A percentile compares a stretch with the other conserved stretches of the same genome.
phyloP scores from a whole-genome alignment of 2,329 filamentous ascomycete species.

The Pseudocercospora crystallina region DNA sequence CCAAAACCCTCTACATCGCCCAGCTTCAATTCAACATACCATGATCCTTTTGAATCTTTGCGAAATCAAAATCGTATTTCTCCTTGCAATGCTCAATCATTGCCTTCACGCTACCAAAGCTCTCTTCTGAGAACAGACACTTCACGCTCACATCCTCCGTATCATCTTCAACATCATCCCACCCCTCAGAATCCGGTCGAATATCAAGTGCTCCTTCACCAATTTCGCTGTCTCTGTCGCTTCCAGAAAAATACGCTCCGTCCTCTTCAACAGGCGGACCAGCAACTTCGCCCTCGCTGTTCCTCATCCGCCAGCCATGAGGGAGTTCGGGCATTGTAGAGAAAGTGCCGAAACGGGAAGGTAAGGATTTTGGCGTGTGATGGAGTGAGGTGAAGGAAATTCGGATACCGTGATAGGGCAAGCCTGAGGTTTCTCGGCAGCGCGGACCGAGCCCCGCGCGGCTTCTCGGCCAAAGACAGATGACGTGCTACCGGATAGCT shows the following conservation, averaged over 20 bases:
- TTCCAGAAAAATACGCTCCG: slow-evolving; percentile 21
- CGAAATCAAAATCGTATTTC: slow-evolving; percentile 43
- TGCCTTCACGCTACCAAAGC: slow-evolving; percentile 32
- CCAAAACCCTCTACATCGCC: background rate
- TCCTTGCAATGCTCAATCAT: slow-evolving; percentile 41
- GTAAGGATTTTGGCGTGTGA: too few species aligned
- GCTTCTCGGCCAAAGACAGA: too few species aligned
- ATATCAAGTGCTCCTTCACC: slow-evolving; percentile 28
- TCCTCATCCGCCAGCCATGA: slow-evolving; percentile 28
- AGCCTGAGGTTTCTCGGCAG: too few species aligned
- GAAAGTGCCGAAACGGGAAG: too few species aligned
- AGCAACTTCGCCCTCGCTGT: slow-evolving; percentile 22
- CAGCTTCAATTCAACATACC: slow-evolving; percentile 32
- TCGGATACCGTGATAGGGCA: too few species aligned
- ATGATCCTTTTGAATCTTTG: slow-evolving; percentile 34
- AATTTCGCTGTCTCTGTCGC: slow-evolving; percentile 21
- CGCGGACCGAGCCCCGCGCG: too few species aligned
- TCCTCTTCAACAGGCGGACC: slow-evolving; percentile 27
- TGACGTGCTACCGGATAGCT: too few species aligned
- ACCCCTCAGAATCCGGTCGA: slow-evolving; percentile 40
- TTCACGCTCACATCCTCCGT: slow-evolving; percentile 39
- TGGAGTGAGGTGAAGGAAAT: too few species aligned
- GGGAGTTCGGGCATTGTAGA: slow-evolving; percentile 23
- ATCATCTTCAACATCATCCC: slow-evolving; percentile 47
- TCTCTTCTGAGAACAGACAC: slow-evolving; percentile 42